A percentile compares a stretch with the other conserved stretches of the same genome.
Conservation (phyloP, 148 eudicot genomes). For the Heliosperma pusillum region DNA sequence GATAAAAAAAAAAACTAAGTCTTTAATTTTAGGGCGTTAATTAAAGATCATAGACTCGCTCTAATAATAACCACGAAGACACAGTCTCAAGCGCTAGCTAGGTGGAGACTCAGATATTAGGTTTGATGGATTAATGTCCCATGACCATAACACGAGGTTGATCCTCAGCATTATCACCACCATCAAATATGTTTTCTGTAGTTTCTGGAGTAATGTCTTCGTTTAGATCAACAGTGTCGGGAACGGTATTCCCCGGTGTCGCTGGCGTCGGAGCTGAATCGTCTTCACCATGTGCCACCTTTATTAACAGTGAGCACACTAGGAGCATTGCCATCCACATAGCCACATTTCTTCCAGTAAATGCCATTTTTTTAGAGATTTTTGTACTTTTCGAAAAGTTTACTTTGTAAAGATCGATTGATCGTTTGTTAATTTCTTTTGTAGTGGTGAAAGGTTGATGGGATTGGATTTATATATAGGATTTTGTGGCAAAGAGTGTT, state of each 20-base stretch:
- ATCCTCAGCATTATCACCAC: background rate
- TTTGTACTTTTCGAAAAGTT: background rate
- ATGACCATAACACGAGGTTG: conserved; percentile 3
- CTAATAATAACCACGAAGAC: background rate
- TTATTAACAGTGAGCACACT: conserved; percentile 14
- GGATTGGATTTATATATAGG: background rate
- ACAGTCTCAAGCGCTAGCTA: background rate
- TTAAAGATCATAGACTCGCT: no score
- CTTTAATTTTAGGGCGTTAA: no score
- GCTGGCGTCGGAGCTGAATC: background rate
- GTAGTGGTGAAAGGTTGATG: background rate
- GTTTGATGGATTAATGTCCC: background rate
- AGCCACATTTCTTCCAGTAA: conserved; percentile 9
- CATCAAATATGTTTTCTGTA: conserved; percentile 7
- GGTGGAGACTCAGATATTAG: background rate
- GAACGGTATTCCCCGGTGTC: background rate
- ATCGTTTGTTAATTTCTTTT: background rate
- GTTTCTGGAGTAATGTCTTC: background rate
- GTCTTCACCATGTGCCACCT: background rate
- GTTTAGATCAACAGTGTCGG: background rate
- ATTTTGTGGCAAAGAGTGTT: conserved; percentile 4
- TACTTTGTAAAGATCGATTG: no score
- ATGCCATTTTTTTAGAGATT: conserved; percentile 5
- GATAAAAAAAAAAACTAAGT: no score
- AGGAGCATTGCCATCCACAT: conserved; percentile 17